Evolutionary conservation across 2,329 filamentous ascomycete genomes (phyloP), one percentile per base, ranked within the genome.

Genomic region (Bipolaris cookei): DNA sequence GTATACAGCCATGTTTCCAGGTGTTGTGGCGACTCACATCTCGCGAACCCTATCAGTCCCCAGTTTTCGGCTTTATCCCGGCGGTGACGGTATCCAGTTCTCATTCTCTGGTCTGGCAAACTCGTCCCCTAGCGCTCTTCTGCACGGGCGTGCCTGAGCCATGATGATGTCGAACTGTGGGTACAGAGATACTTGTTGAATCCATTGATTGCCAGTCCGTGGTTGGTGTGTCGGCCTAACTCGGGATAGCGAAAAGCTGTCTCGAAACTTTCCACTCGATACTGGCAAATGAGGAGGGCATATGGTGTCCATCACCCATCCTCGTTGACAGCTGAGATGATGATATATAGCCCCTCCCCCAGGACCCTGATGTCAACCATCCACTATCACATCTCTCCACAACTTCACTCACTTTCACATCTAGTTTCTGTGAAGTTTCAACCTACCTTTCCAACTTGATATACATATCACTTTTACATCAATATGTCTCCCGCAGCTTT

Each of bases 401-500:
- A 44, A 28, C 32, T 41, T 56, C 48, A 42, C 34, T 44, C 30
- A 59, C 45, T 56, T 14, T 37, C 49, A 37, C 41, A 42, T 41
- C 32, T 41, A 39, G 54, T 43, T 54, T 59, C 56, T 49, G 56
- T 23, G 43, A 56, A 59, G 46, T 39, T 46, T 53, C 20, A 49
- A 20, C 32, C 21, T 47, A 39, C 13, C 25, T 58, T 55, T 44
- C 20, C n/a, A 20, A 25, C 44, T 58, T 49, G 43, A 56, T 58
- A 54, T 61, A 54, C 43, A 52, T 61, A 54, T 39, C 48, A 39
- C 41, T 32, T 42, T 56, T 28, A 45, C 38, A 45, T 20, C n/a
- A 48, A 52, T 66, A 69, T 89, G 86, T 80, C 54, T 53, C 54
- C 54, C 32, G 25, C 86, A 78, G 78, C 80, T 64, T 85, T 84